phyloP scores from a whole-genome alignment of 495 filamentous ascomycete species.

The Tuber microsphaerosporum region DNA sequence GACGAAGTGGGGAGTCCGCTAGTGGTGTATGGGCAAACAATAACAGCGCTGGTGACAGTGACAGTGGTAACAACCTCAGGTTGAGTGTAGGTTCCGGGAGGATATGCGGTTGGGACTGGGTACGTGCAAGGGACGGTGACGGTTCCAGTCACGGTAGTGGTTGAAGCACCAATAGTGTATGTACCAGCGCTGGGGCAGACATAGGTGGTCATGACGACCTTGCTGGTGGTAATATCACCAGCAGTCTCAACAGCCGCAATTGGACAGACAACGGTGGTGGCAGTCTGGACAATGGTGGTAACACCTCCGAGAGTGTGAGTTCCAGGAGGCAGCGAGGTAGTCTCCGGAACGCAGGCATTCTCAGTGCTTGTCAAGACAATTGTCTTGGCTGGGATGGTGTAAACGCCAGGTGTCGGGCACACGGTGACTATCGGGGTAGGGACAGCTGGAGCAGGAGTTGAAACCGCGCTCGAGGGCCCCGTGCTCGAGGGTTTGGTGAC shows the following conservation, averaged over 20 bases:
- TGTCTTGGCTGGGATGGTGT: constrained; percentile 74
- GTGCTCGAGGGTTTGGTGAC: constrained; percentile 44
- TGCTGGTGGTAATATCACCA: constrained; percentile 57
- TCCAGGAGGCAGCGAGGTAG: constrained; percentile 57
- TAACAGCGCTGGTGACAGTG: constrained; percentile 60
- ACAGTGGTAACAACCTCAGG: constrained; percentile 60
- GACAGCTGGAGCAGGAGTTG: constrained; percentile 42
- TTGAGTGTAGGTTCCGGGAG: constrained; percentile 68
- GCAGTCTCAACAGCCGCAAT: constrained; percentile 60
- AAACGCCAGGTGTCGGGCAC: constrained; percentile 64
- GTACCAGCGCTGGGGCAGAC: constrained; percentile 72
- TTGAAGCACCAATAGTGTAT: constrained; percentile 70
- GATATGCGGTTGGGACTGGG: constrained; percentile 58
- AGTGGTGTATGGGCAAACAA: constrained; percentile 64
- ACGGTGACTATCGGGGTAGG: constrained; percentile 62
- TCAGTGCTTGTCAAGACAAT: constrained; percentile 59
- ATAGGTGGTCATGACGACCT: constrained; percentile 64
- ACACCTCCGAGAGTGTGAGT: constrained; percentile 69
- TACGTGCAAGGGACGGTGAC: constrained; percentile 55
- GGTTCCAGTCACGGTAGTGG: constrained; percentile 51
- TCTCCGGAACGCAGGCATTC: constrained; percentile 59
- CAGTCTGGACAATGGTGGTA: constrained; percentile 62
- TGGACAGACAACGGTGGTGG: constrained; percentile 67
- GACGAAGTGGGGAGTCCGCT: constrained; percentile 37
- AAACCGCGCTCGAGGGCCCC: constrained; percentile 41